Base-by-base conservation (phyloP, 208 protist species). In the Acanthamoeba royreba region DNA sequence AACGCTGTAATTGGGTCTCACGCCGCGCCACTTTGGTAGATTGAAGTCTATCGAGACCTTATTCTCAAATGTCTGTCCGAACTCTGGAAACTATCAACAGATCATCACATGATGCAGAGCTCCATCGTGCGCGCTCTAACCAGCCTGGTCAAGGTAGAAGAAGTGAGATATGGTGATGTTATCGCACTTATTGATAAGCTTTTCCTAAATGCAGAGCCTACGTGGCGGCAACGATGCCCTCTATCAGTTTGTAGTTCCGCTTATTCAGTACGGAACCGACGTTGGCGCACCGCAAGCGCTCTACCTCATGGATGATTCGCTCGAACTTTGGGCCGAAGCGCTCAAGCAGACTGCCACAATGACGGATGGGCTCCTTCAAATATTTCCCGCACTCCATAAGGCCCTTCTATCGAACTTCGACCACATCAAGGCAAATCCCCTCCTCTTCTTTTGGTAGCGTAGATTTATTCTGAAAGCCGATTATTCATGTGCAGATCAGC, bases 241-340 rank as follows among this genome's bases (percentile, higher is more conserved):
- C 43, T 92, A 81, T 53, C 61, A 15, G 87, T 92, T 92, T 45
- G 61, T 92, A 45, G 87, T 79, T 38, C 87, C 53, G 87, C 45
- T 92, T 28, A 79, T 92, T 28, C 58, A 52, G 31, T 92, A 92
- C 45, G 61, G 87, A 17, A 92, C 87, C 22, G 58, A 92, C 45
- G 58, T 81, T 7, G 7, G 79, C 45, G 19, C 42, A 4, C 61
- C 87, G n/a, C 87, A 92, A 45, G 87, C 87, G 25, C 61, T 92
- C 5, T 92, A 92, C 25, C 47, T 92, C 28, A 9, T 92, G 35
- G 87, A 92, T 33, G 87, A 81, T 28, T 53, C 58, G 43, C 63
- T 92, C 33, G 87, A 92, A 42, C 43, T 92, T 35, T 92, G 87
- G 87, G 87, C 87, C 45, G 61, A 92, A n/a, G 22, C 35, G n/a